phyloP scores from a whole-genome alignment of 208 protist genomes.

The Naegleria gruberi region DNA sequence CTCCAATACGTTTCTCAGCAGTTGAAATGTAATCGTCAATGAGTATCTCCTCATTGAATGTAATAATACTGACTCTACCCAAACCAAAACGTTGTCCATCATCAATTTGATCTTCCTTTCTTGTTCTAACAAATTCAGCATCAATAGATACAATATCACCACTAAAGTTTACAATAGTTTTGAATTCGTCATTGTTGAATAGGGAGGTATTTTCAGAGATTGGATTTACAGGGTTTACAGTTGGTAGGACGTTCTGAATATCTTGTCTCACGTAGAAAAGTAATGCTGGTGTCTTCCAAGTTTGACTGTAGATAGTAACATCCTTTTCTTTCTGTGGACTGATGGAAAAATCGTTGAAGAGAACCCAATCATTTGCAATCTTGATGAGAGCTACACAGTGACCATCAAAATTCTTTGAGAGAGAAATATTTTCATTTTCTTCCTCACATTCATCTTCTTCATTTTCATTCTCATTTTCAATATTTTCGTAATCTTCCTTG shows the following conservation, averaged over 20 bases:
- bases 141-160: slow-evolving; percentile 5
- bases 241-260: background rate
- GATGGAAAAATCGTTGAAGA: slow-evolving; percentile 6
- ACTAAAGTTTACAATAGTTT: background rate
- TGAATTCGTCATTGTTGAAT: background rate
- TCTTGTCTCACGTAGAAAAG: background rate
- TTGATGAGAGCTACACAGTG: background rate
- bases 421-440: background rate
- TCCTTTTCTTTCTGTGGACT: background rate
- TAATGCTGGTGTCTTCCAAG: background rate
- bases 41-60: background rate
- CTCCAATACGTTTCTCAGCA: background rate
- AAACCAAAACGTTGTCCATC: background rate
- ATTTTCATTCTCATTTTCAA: background rate
- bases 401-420: background rate
- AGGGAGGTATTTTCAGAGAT: background rate
- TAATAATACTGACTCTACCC: background rate
- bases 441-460: background rate
- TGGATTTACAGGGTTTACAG: background rate
- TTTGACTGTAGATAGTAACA: no score
- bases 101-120: background rate
- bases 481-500: background rate
- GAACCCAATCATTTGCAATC: background rate
- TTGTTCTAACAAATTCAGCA: background rate
- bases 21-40: slow-evolving; percentile 13